Base-by-base conservation (phyloP, 2,329 filamentous ascomycete genomes). In the Corniculantispora saksenae region DNA sequence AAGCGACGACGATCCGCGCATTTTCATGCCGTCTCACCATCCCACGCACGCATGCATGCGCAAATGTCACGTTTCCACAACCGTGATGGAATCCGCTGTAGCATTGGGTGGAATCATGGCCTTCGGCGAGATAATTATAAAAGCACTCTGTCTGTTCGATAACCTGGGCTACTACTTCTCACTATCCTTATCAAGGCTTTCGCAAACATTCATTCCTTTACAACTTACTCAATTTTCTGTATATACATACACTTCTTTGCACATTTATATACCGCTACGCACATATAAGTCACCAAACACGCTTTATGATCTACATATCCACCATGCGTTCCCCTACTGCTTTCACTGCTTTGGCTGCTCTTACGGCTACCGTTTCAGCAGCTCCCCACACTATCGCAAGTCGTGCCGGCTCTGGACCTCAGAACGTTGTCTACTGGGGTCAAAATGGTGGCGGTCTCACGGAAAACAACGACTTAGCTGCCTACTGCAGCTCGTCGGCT, bases 401-500 rank as follows among this genome's bases (percentile, higher is more conserved):
- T 23, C 66, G 67, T 21, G 62, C 67, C 10, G 51, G 66, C 19
- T 38, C 70, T 23, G 70, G 69, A 25, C 70, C 68, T 13, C 72
- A 76, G 59, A 78, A 74, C 48, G 78, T 69, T 17, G 67, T 69
- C 47, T 69, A 68, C 53, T 79, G 73, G 55, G 72, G 72, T 2
- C 67, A 69, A 19, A 69, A 69, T n/a, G 67, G 67, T 3, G 77
- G 67, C 3, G 66, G 66, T 0, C 61, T 74, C 1, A 68, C 76
- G 25, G 75, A 76, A 62, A 75, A 77, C 65, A 78, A 77, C 32
- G 73, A 79, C 64, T 71, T 78, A 54, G 72, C 72, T 40, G 65
- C 72, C 4, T 81, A 81, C 70, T 81, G 79, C 66, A 75, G 69
- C 12, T 66, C 73, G 0, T 70, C 72, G 12, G 67, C 78, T 0